These are phyloP conservation scores for Cytospora paraplurivora DNA, from an alignment of 2,329 filamentous ascomycete genomes.

Conservation along the genomic window DNA sequence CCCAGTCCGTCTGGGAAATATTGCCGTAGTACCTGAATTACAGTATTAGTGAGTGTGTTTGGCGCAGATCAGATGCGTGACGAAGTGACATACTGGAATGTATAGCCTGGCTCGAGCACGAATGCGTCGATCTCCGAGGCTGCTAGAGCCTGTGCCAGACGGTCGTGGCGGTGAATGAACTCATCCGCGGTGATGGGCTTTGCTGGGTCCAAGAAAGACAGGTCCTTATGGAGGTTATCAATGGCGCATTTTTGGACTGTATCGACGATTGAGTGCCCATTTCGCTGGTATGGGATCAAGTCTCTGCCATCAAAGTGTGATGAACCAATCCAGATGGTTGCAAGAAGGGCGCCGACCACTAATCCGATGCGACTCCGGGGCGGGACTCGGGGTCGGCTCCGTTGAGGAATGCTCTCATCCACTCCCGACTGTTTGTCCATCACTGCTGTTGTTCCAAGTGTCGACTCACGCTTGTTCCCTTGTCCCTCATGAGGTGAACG, in stretches of 20 bases:
- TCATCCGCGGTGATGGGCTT: constrained; percentile 51
- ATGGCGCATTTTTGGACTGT: constrained; percentile 64
- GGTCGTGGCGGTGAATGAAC: constrained; percentile 56
- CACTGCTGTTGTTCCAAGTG: not conserved
- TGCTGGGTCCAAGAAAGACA: constrained; percentile 54
- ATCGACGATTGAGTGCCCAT: constrained; percentile 54
- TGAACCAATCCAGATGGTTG: constrained; percentile 3
- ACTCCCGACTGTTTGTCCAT: constrained; percentile 22
- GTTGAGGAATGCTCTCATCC: not conserved
- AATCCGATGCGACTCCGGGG: not conserved
- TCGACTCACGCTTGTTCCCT: not conserved
- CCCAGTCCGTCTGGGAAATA: constrained; percentile 62
- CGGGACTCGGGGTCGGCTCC: not conserved
- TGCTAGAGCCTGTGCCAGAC: constrained; percentile 57
- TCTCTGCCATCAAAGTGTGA: not conserved
- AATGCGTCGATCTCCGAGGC: constrained; percentile 58
- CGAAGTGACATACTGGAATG: constrained; percentile 51
- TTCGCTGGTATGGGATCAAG: not conserved
- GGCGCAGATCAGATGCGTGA: not conserved
- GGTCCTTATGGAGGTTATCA: constrained; percentile 49
- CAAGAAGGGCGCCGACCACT: constrained; percentile 3
- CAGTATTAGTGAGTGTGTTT: constrained; percentile 7
- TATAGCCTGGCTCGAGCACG: constrained; percentile 64
- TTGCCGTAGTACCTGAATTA: constrained; percentile 58
- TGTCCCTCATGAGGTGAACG: no score